These are phyloP conservation scores for Centaurea solstitialis DNA, from an alignment of 129 eudicot genomes.

Conservation along the genomic window DNA sequence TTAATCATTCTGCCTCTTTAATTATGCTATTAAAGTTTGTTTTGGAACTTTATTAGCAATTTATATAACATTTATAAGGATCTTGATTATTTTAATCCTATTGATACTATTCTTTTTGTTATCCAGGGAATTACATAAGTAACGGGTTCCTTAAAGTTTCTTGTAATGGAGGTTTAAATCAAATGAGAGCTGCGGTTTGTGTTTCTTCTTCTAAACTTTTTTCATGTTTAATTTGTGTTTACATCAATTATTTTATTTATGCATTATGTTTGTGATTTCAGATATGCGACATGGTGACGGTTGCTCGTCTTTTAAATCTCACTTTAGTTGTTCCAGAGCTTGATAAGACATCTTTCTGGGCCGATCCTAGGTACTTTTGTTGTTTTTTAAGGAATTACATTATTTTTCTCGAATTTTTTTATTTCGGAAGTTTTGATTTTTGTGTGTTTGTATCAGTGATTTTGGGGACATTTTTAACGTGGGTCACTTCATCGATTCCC, in stretches of 20 bases:
- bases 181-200: constrained; percentile 98
- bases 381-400: not conserved
- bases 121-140: constrained; percentile 88
- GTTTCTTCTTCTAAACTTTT: constrained; percentile 9
- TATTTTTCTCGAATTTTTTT: constrained; percentile 1
- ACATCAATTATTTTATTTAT: constrained; percentile 27
- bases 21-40: not conserved
- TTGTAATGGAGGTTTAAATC: constrained; percentile 98
- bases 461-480: constrained; percentile 92
- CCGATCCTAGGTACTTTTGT: constrained; percentile 75
- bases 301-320: constrained; percentile 90
- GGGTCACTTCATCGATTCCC: constrained; percentile 80
- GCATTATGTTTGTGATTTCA: constrained; percentile 31
- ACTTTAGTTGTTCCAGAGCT: constrained; percentile 98
- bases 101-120: constrained; percentile 1
- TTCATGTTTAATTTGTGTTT: not conserved
- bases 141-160: constrained; percentile 88
- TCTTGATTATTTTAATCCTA: not conserved
- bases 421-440: not conserved
- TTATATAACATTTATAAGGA: constrained; percentile 3
- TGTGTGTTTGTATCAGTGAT: constrained; percentile 65
- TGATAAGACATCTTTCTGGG: constrained; percentile 97
- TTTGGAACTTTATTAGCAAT: not conserved
- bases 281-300: constrained; percentile 98
- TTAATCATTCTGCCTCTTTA: not conserved